Conservation (phyloP, 2,329 filamentous ascomycete genomes). For the Keithomyces neogunnii region DNA sequence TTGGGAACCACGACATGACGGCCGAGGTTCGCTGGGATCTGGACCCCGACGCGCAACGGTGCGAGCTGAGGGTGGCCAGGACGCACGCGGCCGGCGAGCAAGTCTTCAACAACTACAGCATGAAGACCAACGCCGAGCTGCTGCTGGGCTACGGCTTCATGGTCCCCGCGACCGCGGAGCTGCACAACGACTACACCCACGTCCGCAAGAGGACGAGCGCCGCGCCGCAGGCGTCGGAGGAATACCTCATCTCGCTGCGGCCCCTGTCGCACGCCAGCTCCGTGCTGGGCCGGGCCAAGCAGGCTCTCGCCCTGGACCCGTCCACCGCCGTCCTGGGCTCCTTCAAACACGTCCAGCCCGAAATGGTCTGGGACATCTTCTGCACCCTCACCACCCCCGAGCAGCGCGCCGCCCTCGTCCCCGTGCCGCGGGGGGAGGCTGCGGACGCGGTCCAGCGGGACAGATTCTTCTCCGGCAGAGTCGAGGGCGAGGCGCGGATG, state of each 20-base stretch:
- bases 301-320: slow-evolving; percentile 22
- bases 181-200: slow-evolving; percentile 55
- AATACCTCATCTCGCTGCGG: slow-evolving; percentile 45
- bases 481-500: slow-evolving; percentile 17
- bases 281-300: slow-evolving; percentile 33
- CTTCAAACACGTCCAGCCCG: slow-evolving; percentile 44
- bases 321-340: slow-evolving; percentile 21
- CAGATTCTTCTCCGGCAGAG: slow-evolving; percentile 21
- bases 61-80: slow-evolving; percentile 33
- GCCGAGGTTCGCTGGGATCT: slow-evolving; percentile 52
- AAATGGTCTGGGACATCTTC: slow-evolving; percentile 43
- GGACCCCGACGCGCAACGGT: slow-evolving; percentile 27
- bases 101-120: slow-evolving; percentile 64
- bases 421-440: slow-evolving; percentile 16
- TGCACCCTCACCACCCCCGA: slow-evolving; percentile 27
- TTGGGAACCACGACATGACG: slow-evolving; percentile 61
- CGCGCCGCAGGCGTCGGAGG: slow-evolving; percentile 19
- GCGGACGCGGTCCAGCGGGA: slow-evolving; percentile 18
- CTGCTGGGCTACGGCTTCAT: slow-evolving; percentile 57
- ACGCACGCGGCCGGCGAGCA: slow-evolving; percentile 43
- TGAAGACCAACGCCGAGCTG: slow-evolving; percentile 65
- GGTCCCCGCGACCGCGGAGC: slow-evolving; percentile 33
- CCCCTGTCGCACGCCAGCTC: slow-evolving; percentile 40
- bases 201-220: slow-evolving; percentile 35
- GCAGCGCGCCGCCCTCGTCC: slow-evolving; percentile 19